phyloP scores from a whole-genome alignment of 176 grass and related monocot species.

The Musa itinerans region DNA sequence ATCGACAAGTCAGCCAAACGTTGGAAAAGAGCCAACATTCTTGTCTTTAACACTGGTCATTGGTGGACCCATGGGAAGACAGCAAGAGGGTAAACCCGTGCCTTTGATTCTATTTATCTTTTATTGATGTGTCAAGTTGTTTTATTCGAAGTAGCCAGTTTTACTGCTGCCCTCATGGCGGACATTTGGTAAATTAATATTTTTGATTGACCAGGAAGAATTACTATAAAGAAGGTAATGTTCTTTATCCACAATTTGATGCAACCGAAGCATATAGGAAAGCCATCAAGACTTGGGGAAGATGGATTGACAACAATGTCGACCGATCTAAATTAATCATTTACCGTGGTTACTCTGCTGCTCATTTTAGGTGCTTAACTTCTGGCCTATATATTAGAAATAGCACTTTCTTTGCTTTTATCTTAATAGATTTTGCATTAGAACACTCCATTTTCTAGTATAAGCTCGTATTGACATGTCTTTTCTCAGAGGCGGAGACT shows the following conservation, averaged over 20 bases:
- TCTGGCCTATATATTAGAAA: neutral
- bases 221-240: conserved; percentile 73
- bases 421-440: neutral
- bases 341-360: conserved; percentile 89
- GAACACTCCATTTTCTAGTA: neutral
- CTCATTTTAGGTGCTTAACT: conserved; percentile 58
- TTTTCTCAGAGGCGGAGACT: conserved; percentile 61
- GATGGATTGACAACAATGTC: conserved; percentile 76
- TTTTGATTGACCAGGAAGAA: conserved; percentile 38
- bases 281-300: conserved; percentile 70
- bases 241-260: conserved; percentile 59
- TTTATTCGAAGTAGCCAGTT: neutral
- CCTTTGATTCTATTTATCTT: neutral
- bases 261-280: conserved; percentile 59
- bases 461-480: neutral
- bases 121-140: neutral
- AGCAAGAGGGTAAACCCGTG: conserved; percentile 49
- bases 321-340: conserved; percentile 51
- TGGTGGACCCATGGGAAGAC: conserved; percentile 99
- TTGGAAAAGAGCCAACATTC: conserved; percentile 70
- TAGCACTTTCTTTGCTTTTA: neutral
- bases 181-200: neutral
- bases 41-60: conserved; percentile 96
- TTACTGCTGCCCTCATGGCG: neutral
- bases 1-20: conserved; percentile 74